phyloP scores from a whole-genome alignment of 805 yeast genomes.

The Dipodascus geniculatus region DNA sequence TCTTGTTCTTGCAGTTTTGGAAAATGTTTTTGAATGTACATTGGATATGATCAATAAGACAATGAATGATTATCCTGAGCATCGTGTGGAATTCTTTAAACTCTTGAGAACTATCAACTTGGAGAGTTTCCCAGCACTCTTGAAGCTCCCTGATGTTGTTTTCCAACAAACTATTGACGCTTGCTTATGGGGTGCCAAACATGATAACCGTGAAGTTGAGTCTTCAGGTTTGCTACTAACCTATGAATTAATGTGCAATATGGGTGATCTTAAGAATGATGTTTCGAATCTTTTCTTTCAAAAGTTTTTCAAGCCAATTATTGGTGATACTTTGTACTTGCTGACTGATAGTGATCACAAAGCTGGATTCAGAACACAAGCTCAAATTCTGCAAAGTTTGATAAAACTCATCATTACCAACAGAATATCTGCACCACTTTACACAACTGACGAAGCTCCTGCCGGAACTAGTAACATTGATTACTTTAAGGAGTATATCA shows the following conservation, averaged over 20 bases:
- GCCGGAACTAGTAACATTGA: conserved; percentile 73
- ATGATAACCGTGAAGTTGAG: conserved; percentile 93
- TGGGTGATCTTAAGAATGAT: conserved; percentile 56
- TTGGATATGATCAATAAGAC: conserved; percentile 92
- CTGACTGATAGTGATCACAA: conserved; percentile 96
- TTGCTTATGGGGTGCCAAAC: conserved; percentile 96
- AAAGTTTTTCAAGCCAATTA: conserved; percentile 76
- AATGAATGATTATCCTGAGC: conserved; percentile 94
- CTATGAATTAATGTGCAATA: conserved; percentile 72
- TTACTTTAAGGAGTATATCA: conserved; percentile 70
- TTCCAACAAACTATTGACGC: conserved; percentile 88
- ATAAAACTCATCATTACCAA: conserved; percentile 72
- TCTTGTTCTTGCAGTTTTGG: conserved; percentile 77
- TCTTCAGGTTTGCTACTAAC: conserved; percentile 79
- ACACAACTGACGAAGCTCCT: conserved; percentile 69
- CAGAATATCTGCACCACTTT: conserved; percentile 66
- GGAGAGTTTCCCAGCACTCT: conserved; percentile 74
- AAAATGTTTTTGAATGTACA: conserved; percentile 88
- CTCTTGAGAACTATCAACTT: conserved; percentile 76
- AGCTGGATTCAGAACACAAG: conserved; percentile 85
- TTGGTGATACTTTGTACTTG: conserved; percentile 86
- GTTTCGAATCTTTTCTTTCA: conserved; percentile 81
- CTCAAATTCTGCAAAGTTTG: conserved; percentile 72
- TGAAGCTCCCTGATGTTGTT: conserved; percentile 82
- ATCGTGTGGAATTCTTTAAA: conserved; percentile 91